A percentile compares a stretch with the other conserved stretches of the same genome.
These are phyloP conservation scores for Aspergillus jensenii DNA, from an alignment of 2,329 filamentous ascomycete species.

Conservation along the genomic window DNA sequence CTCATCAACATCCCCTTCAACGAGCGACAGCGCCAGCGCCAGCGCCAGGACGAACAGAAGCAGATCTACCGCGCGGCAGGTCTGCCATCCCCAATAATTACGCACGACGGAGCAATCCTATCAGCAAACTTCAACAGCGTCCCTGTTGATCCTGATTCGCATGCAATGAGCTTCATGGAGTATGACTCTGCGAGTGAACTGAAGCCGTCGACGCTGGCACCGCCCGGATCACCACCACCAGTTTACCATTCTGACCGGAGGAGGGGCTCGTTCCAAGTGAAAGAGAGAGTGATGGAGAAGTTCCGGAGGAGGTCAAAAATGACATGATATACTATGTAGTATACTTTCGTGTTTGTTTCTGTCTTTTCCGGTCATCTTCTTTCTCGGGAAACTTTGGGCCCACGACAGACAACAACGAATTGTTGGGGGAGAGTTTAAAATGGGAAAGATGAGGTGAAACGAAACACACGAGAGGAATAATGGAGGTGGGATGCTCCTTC, in stretches of 20 bases:
- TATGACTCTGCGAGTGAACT: conserved; percentile 11
- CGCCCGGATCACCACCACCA: background rate
- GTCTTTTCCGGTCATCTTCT: background rate
- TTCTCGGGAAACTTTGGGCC: background rate
- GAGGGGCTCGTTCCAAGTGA: background rate
- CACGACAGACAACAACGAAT: background rate
- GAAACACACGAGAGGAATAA: too few relatives aligned
- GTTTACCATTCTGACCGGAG: conserved; percentile 3
- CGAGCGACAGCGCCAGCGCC: conserved; percentile 11
- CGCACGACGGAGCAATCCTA: conserved; percentile 26
- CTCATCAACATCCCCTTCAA: conserved; percentile 27
- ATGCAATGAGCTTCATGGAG: conserved; percentile 30
- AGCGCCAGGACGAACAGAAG: conserved; percentile 1
- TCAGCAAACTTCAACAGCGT: conserved; percentile 24
- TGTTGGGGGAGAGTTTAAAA: background rate
- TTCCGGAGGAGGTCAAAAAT: background rate
- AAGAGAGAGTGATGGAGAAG: background rate
- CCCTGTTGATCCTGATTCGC: background rate
- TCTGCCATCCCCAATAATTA: background rate
- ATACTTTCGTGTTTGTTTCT: background rate
- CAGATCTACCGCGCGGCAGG: background rate
- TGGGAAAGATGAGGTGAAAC: background rate
- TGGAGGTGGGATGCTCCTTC: too few relatives aligned
- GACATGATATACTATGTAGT: too few relatives aligned
- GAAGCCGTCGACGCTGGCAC: background rate